Conservation (phyloP, 169 alveolate genomes). For the Plasmodium yoelii region DNA sequence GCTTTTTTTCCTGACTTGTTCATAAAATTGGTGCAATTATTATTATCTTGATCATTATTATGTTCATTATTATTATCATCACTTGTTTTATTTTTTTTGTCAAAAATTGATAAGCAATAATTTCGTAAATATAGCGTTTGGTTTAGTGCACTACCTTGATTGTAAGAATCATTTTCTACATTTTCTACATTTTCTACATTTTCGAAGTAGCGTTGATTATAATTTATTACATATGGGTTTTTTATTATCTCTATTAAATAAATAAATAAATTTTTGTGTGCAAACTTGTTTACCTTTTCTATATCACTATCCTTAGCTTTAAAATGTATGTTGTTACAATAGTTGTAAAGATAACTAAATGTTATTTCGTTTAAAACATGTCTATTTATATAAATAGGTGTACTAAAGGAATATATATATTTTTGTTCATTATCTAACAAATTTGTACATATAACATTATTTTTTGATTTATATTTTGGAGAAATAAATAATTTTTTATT, state of each 20-base stretch:
- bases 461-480: too few species aligned
- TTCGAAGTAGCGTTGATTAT: not conserved
- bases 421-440: not conserved
- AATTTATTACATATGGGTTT: slow-evolving; percentile 26
- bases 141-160: too few species aligned
- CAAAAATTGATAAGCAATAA: too few species aligned
- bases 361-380: slow-evolving; percentile 34
- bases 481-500: not conserved
- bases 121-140: too few species aligned
- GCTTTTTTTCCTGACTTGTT: not conserved
- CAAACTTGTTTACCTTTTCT: slow-evolving; percentile 5
- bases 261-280: slow-evolving; percentile 36
- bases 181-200: too few species aligned
- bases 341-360: slow-evolving; percentile 57
- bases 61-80: too few species aligned
- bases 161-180: too few species aligned
- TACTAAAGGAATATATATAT: slow-evolving; percentile 18
- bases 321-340: slow-evolving; percentile 24
- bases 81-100: not conserved
- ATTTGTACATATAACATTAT: too few species aligned
- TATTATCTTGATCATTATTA: too few species aligned
- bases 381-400: slow-evolving; percentile 19
- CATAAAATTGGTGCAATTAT: not conserved
- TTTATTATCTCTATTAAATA: slow-evolving; percentile 18
- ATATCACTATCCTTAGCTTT: not conserved